These are phyloP conservation scores for Penicillium antarcticum DNA, from an alignment of 495 filamentous ascomycete genomes.

Conservation along the genomic window DNA sequence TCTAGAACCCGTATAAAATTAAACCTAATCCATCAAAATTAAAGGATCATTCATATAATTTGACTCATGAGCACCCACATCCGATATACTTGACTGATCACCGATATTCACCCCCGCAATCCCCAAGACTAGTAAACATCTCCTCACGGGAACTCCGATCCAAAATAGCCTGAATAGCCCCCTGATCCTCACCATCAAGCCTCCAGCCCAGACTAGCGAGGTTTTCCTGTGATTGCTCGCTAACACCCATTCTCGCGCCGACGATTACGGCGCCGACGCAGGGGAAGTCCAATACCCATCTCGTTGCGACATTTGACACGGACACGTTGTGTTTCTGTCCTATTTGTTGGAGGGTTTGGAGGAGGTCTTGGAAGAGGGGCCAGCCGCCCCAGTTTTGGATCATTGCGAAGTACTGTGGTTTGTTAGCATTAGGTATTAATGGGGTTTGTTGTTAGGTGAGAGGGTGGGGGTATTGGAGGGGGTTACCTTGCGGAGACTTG, in stretches of 20 bases:
- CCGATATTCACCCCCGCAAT: constrained; percentile 41
- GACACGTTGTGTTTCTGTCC: constrained; percentile 28
- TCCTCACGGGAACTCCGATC: constrained; percentile 12
- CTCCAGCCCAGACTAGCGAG: constrained; percentile 27
- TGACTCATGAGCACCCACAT: too few species aligned
- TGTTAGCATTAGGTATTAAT: too few species aligned
- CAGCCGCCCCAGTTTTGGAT: constrained; percentile 32
- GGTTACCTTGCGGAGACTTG: constrained; percentile 35
- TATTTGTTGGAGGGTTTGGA: constrained; percentile 18
- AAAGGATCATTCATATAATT: too few species aligned
- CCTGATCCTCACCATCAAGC: constrained; percentile 24
- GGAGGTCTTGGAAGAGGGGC: constrained; percentile 22
- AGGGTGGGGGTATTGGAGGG: neutral
- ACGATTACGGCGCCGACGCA: constrained; percentile 42
- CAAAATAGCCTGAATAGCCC: constrained; percentile 18
- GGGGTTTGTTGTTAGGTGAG: neutral
- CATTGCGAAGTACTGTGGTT: constrained; percentile 36
- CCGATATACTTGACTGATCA: neutral
- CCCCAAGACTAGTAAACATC: constrained; percentile 37
- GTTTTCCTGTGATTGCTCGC: constrained; percentile 35
- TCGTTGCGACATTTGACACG: constrained; percentile 32
- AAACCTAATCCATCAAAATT: neutral
- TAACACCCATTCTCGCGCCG: constrained; percentile 35
- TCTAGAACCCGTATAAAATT: neutral
- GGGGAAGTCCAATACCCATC: constrained; percentile 40